These are phyloP conservation scores for Aspergillus hortae DNA, from an alignment of 2,329 filamentous ascomycete species.

Conservation along the genomic window DNA sequence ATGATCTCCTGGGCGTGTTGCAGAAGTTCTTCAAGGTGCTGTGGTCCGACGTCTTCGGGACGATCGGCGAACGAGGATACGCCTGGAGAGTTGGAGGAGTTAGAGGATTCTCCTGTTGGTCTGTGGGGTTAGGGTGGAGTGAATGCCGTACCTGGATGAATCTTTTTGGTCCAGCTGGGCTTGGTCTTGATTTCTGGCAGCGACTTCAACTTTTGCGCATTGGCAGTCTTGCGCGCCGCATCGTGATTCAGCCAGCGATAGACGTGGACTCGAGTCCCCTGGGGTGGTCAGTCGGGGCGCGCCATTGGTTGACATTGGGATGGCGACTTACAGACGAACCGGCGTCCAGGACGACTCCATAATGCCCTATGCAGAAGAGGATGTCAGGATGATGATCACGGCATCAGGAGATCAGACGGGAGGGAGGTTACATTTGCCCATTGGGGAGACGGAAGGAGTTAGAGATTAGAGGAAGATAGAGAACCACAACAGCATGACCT, in stretches of 20 bases:
- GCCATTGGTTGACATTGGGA: not conserved
- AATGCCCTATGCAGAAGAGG: conserved; percentile 51
- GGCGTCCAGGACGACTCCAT: conserved; percentile 94
- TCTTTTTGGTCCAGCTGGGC: conserved; percentile 88
- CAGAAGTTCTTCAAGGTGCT: conserved; percentile 76
- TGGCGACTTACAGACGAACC: conserved; percentile 71
- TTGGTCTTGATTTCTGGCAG: conserved; percentile 80
- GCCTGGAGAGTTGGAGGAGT: conserved; percentile 46
- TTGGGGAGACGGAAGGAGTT: conserved; percentile 14
- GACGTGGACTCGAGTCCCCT: conserved; percentile 86
- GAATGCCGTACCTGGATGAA: conserved; percentile 65
- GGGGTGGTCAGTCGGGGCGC: conserved; percentile 6
- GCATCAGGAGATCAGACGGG: not conserved
- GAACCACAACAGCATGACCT: conserved; percentile 30
- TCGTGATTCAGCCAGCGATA: conserved; percentile 87
- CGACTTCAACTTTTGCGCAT: conserved; percentile 58
- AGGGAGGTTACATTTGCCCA: conserved; percentile 39
- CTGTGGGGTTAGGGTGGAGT: too few relatives aligned
- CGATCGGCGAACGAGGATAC: conserved; percentile 84
- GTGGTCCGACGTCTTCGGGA: conserved; percentile 70
- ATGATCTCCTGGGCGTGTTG: conserved; percentile 78
- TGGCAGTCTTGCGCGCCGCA: conserved; percentile 60
- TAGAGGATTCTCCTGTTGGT: too few relatives aligned
- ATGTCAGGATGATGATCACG: conserved; percentile 1
- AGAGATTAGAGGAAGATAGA: conserved; percentile 7